Base-by-base conservation (phyloP, 164 flowering plant genomes). In the Chimonanthus praecox region DNA sequence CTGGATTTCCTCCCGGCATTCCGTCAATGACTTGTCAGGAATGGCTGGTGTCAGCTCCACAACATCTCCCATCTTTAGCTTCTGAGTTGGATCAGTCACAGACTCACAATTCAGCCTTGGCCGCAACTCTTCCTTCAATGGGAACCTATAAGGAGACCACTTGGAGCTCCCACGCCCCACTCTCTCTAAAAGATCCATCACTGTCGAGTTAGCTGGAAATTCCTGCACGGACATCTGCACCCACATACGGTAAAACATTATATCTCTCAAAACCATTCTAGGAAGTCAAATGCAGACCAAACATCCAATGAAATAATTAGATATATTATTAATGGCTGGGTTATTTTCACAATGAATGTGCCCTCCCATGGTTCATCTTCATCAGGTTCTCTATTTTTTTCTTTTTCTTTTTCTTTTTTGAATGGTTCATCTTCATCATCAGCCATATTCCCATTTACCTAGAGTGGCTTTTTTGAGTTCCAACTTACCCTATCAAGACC, bases 181-280 rank as follows among this genome's bases (percentile, higher is more conserved):
- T 73, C 85, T 83, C 64, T 83, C 89, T 73, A 93, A 70, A 66
- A 93, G 72, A 80, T 93, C 92, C 89, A 77, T 84, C 51, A 96
- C 71, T 2, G 92, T 87, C 3, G 98, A 85, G 77, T 88, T 85
- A 63, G 88, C 84, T 4, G 96, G 94, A 58, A 92, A 84, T 80
- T 93, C 99, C 75, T 90, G 92, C 68, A 95, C 97, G 11, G 97
- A 89, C 99, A 93, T 95, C 99, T 95, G 90, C 78, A 78, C 76
- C 60, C 68, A 64, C 71, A 76, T 51, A 73, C 77, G 6, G 43
- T 13, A 7, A 64, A 54, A 2, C 43, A 68, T 16, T 47, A 18
- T 6, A 68, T 47, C 33, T 11, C 33, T 45, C 48, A 45, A 66
- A 43, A 49, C 71, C 8, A 49, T 47, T 9, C 13, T 11, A 68